These are phyloP conservation scores for Tothia fuscella DNA, from an alignment of 2,329 filamentous ascomycete genomes.

Conservation along the genomic window DNA sequence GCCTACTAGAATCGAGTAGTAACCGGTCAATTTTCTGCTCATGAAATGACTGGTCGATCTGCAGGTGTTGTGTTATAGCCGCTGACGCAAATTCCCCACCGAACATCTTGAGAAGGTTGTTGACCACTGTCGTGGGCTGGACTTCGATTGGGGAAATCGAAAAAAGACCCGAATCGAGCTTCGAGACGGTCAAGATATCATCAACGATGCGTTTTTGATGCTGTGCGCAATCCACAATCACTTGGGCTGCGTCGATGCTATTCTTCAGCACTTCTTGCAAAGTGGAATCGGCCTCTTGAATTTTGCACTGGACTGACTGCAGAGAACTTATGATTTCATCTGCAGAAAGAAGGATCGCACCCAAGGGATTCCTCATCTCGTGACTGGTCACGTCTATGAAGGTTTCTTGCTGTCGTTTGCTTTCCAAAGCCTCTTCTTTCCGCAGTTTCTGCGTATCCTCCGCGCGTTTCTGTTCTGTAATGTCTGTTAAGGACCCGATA, in stretches of 20 bases:
- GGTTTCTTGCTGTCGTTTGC: slow-evolving; percentile 23
- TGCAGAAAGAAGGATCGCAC: slow-evolving; percentile 7
- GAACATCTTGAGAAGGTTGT: slow-evolving; percentile 7
- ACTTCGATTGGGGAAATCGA: slow-evolving; percentile 3
- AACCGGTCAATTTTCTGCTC: not conserved
- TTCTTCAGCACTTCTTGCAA: slow-evolving; percentile 15
- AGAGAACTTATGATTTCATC: slow-evolving; percentile 5
- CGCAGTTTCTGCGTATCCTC: slow-evolving; percentile 1
- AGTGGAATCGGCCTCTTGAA: too few relatives aligned
- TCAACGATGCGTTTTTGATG: slow-evolving; percentile 37
- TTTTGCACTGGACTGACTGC: too few relatives aligned
- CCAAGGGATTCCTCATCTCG: slow-evolving; percentile 13
- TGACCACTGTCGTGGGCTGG: slow-evolving; percentile 2
- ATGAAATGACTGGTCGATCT: slow-evolving; percentile 2
- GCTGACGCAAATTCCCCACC: slow-evolving; percentile 3
- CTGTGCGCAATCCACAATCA: slow-evolving; percentile 32
- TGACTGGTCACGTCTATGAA: slow-evolving; percentile 24
- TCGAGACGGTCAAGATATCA: slow-evolving; percentile 18
- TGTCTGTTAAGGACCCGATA: slow-evolving; percentile 4
- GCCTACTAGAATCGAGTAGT: not conserved
- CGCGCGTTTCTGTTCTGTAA: slow-evolving; percentile 6
- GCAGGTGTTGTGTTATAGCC: not conserved
- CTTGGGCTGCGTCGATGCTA: slow-evolving; percentile 22
- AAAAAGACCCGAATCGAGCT: slow-evolving; percentile 8
- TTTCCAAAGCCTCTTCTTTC: slow-evolving; percentile 8